Base-by-base conservation (phyloP, 208 protist genomes). In the Crithidia brevicula region DNA sequence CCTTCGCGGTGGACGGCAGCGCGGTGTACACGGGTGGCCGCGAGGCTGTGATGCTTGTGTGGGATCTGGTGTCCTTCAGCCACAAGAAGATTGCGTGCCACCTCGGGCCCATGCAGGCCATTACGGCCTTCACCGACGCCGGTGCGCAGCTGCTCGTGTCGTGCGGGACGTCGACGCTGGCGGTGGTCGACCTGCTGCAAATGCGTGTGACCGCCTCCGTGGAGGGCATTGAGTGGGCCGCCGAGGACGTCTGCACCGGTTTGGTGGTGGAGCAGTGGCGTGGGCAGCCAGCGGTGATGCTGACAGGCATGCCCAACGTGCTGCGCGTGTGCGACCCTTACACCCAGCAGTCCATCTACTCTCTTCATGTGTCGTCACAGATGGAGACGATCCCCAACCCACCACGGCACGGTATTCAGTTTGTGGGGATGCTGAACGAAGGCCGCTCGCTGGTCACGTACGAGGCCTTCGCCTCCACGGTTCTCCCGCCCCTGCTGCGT, bases 341-440 rank as follows among this genome's bases (percentile, higher is more conserved):
- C 67, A 92, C 90, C 10, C 90, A 96, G 73, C 90, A 96, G 61
- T 77, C 87, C 31, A 34, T 96, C 54, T 96, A 96, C 77, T 92
- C 90, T 1, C 80, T 96, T 36, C 90, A 96, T 64, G 80, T 96
- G n/a, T 92, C 83, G 18, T 88, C 87, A 27, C 87, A 93, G 75
- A 89, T 92, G 86, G 90, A 96, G 64, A 91, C 86, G 7, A 68
- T 93, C 42, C 77, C 90, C 4, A 80, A 23, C 40, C 80, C 82
- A 10, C 90, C 87, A 3, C 81, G 79, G 15, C 80, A 91, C 49
- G 90, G 90, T n/a, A 93, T 96, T 60, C 81, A 82, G 70, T 83
- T 90, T 40, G 87, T 86, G 11, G 90, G 87, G 16, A 31, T 92
- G 52, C 66, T 96, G 27, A 76, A 79, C 27, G 83, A 86, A 27